Evolutionary conservation across 2,329 filamentous ascomycete species (phyloP).

Genomic region (Xylaria polymorpha): DNA sequence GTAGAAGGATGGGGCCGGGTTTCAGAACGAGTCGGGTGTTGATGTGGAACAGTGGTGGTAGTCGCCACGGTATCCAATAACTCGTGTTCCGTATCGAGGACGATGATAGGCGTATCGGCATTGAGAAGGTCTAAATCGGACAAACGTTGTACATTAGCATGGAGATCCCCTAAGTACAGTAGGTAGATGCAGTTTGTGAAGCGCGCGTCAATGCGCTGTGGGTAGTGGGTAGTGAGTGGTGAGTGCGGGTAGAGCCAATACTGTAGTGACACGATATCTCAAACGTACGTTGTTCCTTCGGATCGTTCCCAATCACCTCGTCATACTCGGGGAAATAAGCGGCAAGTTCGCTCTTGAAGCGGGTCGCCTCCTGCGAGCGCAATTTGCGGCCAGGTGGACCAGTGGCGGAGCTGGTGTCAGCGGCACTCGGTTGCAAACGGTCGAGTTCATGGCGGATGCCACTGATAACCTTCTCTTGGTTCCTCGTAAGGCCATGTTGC

Average conservation of each 20-base stretch:
- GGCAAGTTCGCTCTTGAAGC: slow-evolving; percentile 91
- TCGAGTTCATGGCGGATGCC: slow-evolving; percentile 71
- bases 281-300: slow-evolving; percentile 78
- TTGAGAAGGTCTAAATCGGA: slow-evolving; percentile 73
- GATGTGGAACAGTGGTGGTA: slow-evolving; percentile 54
- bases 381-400: slow-evolving; percentile 79
- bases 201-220: slow-evolving; percentile 21
- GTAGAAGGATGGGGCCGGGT: slow-evolving; percentile 52
- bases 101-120: slow-evolving; percentile 76
- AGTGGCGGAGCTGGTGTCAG: slow-evolving; percentile 54
- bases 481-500: slow-evolving; percentile 56
- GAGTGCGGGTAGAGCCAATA: slow-evolving; percentile 10
- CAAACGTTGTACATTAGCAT: slow-evolving; percentile 37
- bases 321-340: slow-evolving; percentile 95
- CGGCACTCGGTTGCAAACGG: slow-evolving; percentile 62
- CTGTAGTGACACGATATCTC: slow-evolving; percentile 19
- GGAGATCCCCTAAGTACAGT: not conserved
- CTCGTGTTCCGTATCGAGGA: slow-evolving; percentile 67
- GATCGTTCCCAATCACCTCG: slow-evolving; percentile 88
- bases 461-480: slow-evolving; percentile 69
- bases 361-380: slow-evolving; percentile 84
- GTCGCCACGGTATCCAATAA: slow-evolving; percentile 41
- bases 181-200: slow-evolving; percentile 1
- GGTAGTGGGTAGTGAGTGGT: not conserved
- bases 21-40: slow-evolving; percentile 46